A percentile compares a stretch with the other conserved stretches of the same genome.
Conservation (phyloP, 495 filamentous ascomycete species). For the Daldinia childiae region DNA sequence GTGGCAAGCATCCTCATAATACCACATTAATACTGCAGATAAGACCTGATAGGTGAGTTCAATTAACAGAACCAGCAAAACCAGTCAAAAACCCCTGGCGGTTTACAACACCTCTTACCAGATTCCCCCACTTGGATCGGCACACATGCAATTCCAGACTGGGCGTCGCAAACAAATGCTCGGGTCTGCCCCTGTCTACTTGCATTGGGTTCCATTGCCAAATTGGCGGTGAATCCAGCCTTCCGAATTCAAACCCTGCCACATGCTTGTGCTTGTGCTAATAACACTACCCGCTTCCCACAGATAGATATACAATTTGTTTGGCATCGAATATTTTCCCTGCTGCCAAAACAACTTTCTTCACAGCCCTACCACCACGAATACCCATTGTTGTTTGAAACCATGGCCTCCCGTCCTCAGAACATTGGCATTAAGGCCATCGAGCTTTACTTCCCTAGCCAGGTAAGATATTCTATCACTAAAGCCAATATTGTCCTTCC, state of each 20-base stretch:
- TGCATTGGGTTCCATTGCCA: slow-evolving; percentile 39
- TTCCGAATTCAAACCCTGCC: slow-evolving; percentile 30
- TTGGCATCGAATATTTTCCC: slow-evolving; percentile 30
- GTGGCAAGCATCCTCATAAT: slow-evolving; percentile 22
- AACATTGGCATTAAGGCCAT: slow-evolving; percentile 99
- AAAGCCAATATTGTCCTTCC: neutral
- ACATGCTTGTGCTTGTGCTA: slow-evolving; percentile 21
- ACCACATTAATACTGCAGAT: slow-evolving; percentile 10
- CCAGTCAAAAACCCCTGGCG: neutral
- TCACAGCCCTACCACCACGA: slow-evolving; percentile 17
- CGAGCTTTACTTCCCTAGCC: slow-evolving; percentile 97
- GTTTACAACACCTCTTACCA: slow-evolving; percentile 4
- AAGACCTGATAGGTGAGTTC: slow-evolving; percentile 15
- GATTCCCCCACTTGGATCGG: slow-evolving; percentile 34
- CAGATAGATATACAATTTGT: slow-evolving; percentile 21
- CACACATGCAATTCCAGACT: slow-evolving; percentile 38
- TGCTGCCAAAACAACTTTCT: slow-evolving; percentile 41
- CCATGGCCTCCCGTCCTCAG: slow-evolving; percentile 87
- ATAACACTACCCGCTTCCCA: slow-evolving; percentile 35
- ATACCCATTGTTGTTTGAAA: slow-evolving; percentile 43
- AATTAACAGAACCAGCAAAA: neutral
- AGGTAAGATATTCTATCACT: slow-evolving; percentile 66
- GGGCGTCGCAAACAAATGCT: slow-evolving; percentile 18
- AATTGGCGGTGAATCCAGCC: slow-evolving; percentile 41
- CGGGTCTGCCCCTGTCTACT: slow-evolving; percentile 24